Evolutionary conservation across 306 rosid genomes (phyloP).

Genomic region (Vicia faba): DNA sequence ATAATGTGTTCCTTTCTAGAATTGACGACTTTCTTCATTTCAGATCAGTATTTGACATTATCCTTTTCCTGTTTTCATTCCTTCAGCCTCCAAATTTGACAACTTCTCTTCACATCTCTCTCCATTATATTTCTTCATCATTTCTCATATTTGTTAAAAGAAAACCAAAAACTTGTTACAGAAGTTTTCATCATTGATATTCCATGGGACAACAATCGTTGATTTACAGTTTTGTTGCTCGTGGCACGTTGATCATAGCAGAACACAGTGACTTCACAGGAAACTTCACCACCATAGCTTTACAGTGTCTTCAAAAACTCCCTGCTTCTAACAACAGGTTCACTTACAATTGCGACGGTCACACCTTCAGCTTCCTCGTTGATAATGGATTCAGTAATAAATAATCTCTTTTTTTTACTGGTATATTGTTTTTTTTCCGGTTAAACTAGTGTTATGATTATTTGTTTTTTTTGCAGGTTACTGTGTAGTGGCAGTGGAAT

Average conservation of each 20-base stretch:
- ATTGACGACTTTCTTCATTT: neutral
- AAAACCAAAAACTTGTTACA: neutral
- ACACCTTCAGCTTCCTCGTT: constrained; percentile 83
- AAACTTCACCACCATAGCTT: constrained; percentile 91
- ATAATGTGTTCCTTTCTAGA: constrained; percentile 1
- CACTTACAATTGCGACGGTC: constrained; percentile 88
- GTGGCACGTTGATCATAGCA: constrained; percentile 88
- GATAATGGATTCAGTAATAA: constrained; percentile 85
- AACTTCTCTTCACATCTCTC: neutral
- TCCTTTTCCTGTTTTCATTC: neutral
- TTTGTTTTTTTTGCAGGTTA: constrained; percentile 56
- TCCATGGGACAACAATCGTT: constrained; percentile 50
- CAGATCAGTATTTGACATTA: neutral
- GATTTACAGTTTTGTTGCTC: constrained; percentile 86
- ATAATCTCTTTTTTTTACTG: constrained; percentile 17
- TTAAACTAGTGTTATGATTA: neutral
- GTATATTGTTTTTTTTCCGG: neutral
- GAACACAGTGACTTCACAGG: constrained; percentile 96
- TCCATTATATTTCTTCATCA: neutral
- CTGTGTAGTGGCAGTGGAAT: constrained; percentile 93
- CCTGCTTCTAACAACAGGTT: constrained; percentile 87
- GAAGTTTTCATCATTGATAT: neutral
- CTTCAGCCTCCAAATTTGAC: constrained; percentile 10
- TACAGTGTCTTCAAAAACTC: constrained; percentile 84
- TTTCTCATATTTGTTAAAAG: neutral